Base-by-base conservation (phyloP, 768 basidiomycete genomes). In the Suillus clintonianus region DNA sequence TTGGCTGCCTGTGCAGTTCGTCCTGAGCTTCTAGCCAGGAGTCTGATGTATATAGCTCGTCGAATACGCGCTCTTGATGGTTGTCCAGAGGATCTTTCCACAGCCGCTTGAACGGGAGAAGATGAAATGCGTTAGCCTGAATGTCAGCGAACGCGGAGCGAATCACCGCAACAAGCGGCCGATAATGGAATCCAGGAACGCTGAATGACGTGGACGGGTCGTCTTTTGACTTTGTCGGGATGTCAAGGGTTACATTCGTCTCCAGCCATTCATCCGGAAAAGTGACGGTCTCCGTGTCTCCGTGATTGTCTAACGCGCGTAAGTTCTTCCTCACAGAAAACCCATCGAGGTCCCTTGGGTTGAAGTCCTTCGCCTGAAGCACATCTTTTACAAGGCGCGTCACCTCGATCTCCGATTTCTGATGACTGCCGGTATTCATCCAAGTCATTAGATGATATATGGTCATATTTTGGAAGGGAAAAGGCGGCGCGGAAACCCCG, bases 21-120 rank as follows among this genome's bases (percentile, higher is more conserved):
- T 68, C 60, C 15, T 68, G 65, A 17, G 65, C 71, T 10, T 65
- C 51, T 3, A 67, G 50, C 60, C 69, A 68, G 0, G 63, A 63
- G 13, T 65, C 53, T 1, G 70, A 71, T 1, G 68, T 62, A 39
- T 71, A 72, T 3, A 69, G 47, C 54, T 72, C 70, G 48, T 65
- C 69, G 22, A 64, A 68, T 0, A 70, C 37, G 0, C 62, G 63
- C 36, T 67, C 56, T 2, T 63, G 43, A 14, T 11, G 48, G 9
- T 61, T 65, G 27, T 43, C 58, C 22, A 60, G 15, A 0, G 61
- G 63, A 1, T 50, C 24, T 10, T 59, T 47, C 65, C 68, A 69
- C 13, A 62, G 54, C 1, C 62, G 67, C n/a, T 68, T 69, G 68
- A 71, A 74, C 0, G 73, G 74, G 0, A 56, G 62, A 13, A 70